Conservation (phyloP, 768 basidiomycete genomes). For the Clavaria fumosa region DNA sequence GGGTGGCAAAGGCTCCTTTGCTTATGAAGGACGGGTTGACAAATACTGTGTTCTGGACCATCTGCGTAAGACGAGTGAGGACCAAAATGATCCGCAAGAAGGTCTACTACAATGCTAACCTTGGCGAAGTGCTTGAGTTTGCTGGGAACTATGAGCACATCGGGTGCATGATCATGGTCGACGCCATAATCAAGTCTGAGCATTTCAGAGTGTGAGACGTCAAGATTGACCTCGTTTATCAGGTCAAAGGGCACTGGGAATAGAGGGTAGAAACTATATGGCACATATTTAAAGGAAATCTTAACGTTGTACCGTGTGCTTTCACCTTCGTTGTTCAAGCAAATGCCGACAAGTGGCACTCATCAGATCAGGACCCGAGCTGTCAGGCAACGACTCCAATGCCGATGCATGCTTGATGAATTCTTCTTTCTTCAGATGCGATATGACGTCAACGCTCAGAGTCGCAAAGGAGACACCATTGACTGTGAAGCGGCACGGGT, state of each 20-base stretch:
- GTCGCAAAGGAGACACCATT: constrained; percentile 70
- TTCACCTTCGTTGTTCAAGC: constrained; percentile 76
- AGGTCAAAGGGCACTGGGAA: constrained; percentile 75
- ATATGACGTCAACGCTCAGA: constrained; percentile 77
- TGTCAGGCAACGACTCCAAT: constrained; percentile 34
- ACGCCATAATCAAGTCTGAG: constrained; percentile 24
- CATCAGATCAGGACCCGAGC: constrained; percentile 55
- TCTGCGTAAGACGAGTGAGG: constrained; percentile 24
- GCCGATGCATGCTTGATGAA: constrained; percentile 53
- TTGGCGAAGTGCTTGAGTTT: constrained; percentile 82
- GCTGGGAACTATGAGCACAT: constrained; percentile 79
- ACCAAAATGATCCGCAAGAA: neutral
- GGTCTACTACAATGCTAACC: constrained; percentile 25
- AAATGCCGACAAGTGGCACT: constrained; percentile 64
- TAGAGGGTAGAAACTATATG: constrained; percentile 80
- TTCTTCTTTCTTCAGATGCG: constrained; percentile 81
- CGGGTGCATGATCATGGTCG: constrained; percentile 43
- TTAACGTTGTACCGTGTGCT: neutral
- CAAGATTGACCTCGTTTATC: constrained; percentile 74
- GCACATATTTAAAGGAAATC: neutral
- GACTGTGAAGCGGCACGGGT: constrained; percentile 74
- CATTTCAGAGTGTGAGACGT: constrained; percentile 57
- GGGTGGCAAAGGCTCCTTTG: constrained; percentile 40
- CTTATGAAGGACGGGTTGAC: constrained; percentile 75
- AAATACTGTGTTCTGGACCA: constrained; percentile 59